These are phyloP conservation scores for Triangularia setosa DNA, from an alignment of 2,329 filamentous ascomycete species.

Conservation along the genomic window DNA sequence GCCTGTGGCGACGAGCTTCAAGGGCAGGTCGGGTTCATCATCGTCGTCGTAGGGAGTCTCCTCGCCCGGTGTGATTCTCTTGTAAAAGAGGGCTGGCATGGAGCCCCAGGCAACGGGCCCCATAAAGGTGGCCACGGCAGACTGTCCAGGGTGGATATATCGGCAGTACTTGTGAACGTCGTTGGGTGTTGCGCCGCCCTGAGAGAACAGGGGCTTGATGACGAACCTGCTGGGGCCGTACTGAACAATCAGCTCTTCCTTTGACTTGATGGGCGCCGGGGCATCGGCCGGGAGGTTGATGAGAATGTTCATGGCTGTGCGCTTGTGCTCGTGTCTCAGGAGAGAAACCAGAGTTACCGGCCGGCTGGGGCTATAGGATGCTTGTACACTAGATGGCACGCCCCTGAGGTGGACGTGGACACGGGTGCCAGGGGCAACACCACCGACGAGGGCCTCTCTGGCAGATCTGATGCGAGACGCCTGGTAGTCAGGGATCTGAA, in stretches of 20 bases:
- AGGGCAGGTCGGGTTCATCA: slow-evolving; percentile 39
- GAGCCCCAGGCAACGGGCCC: slow-evolving; percentile 91
- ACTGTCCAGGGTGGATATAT: slow-evolving; percentile 85
- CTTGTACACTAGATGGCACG: slow-evolving; percentile 41
- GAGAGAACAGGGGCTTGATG: slow-evolving; percentile 87
- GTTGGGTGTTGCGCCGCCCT: slow-evolving; percentile 85
- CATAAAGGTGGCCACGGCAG: slow-evolving; percentile 83
- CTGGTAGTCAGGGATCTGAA: slow-evolving; percentile 87
- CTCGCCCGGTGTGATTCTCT: slow-evolving; percentile 47
- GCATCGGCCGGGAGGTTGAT: slow-evolving; percentile 79
- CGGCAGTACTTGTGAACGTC: slow-evolving; percentile 96
- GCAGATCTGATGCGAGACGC: slow-evolving; percentile 71
- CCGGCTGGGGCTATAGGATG: slow-evolving; percentile 47
- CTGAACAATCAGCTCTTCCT: slow-evolving; percentile 88
- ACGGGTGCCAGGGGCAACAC: slow-evolving; percentile 76
- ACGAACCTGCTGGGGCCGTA: slow-evolving; percentile 83
- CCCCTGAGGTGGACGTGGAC: slow-evolving; percentile 72
- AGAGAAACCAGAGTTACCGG: slow-evolving; percentile 81
- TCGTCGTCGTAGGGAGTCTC: slow-evolving; percentile 40
- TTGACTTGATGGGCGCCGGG: slow-evolving; percentile 75
- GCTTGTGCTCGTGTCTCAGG: slow-evolving; percentile 91
- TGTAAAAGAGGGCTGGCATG: slow-evolving; percentile 87
- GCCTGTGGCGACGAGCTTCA: slow-evolving; percentile 79
- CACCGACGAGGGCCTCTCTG: slow-evolving; percentile 83
- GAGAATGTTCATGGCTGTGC: slow-evolving; percentile 82